Conservation (phyloP, 495 filamentous ascomycete species). For the Astrothelium macrocarpum region DNA sequence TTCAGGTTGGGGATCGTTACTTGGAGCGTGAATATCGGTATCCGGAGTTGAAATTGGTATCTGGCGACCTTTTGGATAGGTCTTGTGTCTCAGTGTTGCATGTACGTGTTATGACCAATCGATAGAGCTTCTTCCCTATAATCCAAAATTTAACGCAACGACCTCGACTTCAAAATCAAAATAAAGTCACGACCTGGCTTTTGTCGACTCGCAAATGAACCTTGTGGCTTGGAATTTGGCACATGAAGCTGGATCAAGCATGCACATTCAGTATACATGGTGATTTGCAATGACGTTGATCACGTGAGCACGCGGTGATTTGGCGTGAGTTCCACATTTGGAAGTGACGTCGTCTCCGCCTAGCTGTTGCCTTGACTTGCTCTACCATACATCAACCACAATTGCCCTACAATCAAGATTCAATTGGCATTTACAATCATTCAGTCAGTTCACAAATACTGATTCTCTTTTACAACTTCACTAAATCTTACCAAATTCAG, state of each 20-base stretch:
- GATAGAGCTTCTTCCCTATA: neutral
- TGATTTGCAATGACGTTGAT: too few relatives aligned
- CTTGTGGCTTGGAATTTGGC: too few relatives aligned
- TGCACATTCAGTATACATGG: too few relatives aligned
- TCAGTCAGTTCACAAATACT: neutral
- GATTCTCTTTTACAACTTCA: neutral
- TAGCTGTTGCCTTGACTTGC: neutral
- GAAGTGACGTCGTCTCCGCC: neutral
- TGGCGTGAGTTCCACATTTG: neutral
- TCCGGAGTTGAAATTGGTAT: neutral
- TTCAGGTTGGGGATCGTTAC: neutral
- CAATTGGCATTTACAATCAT: too few relatives aligned
- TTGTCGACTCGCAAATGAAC: neutral
- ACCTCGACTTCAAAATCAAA: neutral
- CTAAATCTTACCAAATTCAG: neutral
- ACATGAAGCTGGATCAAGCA: too few relatives aligned
- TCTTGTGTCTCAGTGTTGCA: neutral
- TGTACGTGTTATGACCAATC: neutral
- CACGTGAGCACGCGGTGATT: neutral
- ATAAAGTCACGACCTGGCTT: neutral
- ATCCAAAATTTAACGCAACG: neutral
- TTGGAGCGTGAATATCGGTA: neutral
- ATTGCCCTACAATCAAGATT: neutral
- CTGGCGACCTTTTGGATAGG: neutral
- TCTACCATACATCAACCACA: too few relatives aligned